Conservation (phyloP, 2,329 filamentous ascomycete genomes). For the Alternaria angustiovoidea region DNA sequence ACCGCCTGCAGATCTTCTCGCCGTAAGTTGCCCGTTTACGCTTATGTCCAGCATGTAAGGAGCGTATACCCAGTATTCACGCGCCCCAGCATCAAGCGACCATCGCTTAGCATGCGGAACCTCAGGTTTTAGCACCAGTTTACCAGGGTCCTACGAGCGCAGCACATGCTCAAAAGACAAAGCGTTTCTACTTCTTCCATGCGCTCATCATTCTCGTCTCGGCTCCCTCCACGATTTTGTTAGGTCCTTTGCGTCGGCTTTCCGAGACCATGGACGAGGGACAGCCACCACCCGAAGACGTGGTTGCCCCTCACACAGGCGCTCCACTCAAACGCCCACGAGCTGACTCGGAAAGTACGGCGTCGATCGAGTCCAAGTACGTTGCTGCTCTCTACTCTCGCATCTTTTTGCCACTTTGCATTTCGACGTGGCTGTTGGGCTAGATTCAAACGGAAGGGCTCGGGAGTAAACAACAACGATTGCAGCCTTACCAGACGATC, state of each 20-base stretch:
- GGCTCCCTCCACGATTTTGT: slow-evolving; percentile 19
- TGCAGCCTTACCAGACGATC: background rate
- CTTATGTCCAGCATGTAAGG: slow-evolving; percentile 17
- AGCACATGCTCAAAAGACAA: slow-evolving; percentile 8
- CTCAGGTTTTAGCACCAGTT: slow-evolving; percentile 23
- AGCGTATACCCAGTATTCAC: slow-evolving; percentile 26
- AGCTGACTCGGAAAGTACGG: slow-evolving; percentile 44
- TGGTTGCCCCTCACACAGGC: slow-evolving; percentile 47
- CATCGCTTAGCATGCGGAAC: slow-evolving; percentile 31
- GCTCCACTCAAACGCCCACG: slow-evolving; percentile 44
- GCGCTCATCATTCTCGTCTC: slow-evolving; percentile 26
- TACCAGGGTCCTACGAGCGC: slow-evolving; percentile 15
- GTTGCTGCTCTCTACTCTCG: slow-evolving; percentile 19
- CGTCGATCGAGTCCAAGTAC: slow-evolving; percentile 47
- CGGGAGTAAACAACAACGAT: background rate
- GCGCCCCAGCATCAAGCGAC: slow-evolving; percentile 31
- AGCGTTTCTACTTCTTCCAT: slow-evolving; percentile 6
- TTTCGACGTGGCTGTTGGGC: background rate
- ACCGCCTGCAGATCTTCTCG: slow-evolving; percentile 11
- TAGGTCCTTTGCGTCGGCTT: slow-evolving; percentile 29
- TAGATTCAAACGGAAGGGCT: background rate
- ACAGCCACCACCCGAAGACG: slow-evolving; percentile 49
- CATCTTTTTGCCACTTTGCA: background rate
- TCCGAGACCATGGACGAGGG: slow-evolving; percentile 49
- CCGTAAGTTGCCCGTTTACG: slow-evolving; percentile 17